Evolutionary conservation across 345 rosid genomes (phyloP).

Genomic region (Brassica incana): DNA sequence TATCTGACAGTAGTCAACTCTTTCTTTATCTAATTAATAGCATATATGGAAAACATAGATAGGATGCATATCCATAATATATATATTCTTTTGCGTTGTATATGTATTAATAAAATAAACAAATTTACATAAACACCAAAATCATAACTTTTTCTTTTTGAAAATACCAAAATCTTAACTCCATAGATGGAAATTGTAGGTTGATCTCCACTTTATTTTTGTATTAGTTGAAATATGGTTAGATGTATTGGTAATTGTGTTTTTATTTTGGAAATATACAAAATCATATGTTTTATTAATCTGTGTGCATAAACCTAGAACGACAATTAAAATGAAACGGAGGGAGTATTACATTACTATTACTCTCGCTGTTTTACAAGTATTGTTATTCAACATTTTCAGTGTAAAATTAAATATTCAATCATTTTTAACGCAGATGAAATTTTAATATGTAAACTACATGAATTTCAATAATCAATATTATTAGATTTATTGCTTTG

Average conservation of each 20-base stretch:
- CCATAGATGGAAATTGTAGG: neutral
- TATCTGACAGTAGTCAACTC: neutral
- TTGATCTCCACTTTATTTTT: too few species aligned
- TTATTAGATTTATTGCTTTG: neutral
- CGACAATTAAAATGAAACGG: too few species aligned
- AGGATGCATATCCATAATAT: neutral
- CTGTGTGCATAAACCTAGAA: too few species aligned
- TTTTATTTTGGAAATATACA: too few species aligned
- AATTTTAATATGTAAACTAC: neutral
- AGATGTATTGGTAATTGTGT: too few species aligned
- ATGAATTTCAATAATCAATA: neutral
- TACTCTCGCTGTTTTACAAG: neutral
- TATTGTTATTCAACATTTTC: neutral
- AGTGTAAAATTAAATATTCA: neutral
- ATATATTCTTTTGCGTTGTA: neutral
- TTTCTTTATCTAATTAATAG: neutral
- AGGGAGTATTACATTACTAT: neutral
- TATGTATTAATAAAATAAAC: neutral
- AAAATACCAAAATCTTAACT: neutral
- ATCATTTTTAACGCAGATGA: neutral
- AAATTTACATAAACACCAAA: neutral
- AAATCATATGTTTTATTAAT: too few species aligned
- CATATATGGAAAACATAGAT: neutral
- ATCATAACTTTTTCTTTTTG: neutral
- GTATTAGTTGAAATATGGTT: too few species aligned